Evolutionary conservation across 352 stramenopile genomes (phyloP), one percentile per base, ranked within the genome.

Genomic region (Globisporangium barbulae): DNA sequence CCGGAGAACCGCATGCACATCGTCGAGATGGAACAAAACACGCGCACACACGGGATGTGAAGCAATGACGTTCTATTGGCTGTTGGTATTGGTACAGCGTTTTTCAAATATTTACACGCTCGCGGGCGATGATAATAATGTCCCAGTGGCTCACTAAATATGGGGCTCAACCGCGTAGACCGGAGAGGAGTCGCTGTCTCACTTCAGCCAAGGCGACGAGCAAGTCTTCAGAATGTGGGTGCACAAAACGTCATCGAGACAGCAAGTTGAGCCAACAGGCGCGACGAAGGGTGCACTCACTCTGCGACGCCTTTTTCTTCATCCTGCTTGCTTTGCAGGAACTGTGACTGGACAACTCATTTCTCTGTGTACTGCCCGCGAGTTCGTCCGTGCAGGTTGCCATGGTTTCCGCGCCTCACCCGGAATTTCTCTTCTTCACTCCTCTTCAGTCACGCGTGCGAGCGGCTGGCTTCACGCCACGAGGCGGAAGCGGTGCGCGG

Each of bases 401-500:
- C 13, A 31, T 37, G 30, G 28, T 22, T 45, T 41, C 35, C 10
- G 15, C 19, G 2, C 31, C 37, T 9, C 44, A 25, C 15, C 7
- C 1, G 52, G 41, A 21, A 9, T 2, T 10, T 33, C 35, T 59
- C 56, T 72, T 59, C 8, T 50, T 68, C 25, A 72, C 42, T 15
- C 68, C 25, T 42, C 59, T 48, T 37, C 39, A 45, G 39, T 50
- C 45, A 70, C 60, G 59, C 68, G 76, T 45, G 59, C 65, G 45
- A 67, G 68, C 53, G 68, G 68, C 15, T 73, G 65, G 33, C 53
- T 69, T 74, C 44, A 89, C 61, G 66, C 55, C 5, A 42, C 35
- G 17, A 63, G 35, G 10, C 62, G 62, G 44, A 68, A 68, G 12
- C 72, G 68, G 54, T 88, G 75, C 22, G 82, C 82, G 10, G 82